Evolutionary conservation across 768 basidiomycete genomes (phyloP), one percentile per base, ranked within the genome.

Genomic region (Pisolithus marmoratus): DNA sequence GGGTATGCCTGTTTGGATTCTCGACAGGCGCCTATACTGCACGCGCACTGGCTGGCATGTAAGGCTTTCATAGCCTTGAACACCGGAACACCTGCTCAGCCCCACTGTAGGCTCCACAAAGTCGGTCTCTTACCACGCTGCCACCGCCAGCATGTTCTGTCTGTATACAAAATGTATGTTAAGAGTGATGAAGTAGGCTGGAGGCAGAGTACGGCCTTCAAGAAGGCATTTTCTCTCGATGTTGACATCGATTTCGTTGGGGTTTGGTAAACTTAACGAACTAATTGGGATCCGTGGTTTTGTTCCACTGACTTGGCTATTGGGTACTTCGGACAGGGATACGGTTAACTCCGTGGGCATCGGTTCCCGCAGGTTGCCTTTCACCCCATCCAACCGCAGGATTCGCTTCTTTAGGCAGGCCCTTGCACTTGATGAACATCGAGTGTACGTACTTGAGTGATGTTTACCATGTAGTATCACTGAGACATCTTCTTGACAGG

Each of bases 1-100:
- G 81, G 56, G 85, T 92, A 4, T 89, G 78, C 61, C 72, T 92
- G 4, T 90, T 91, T 60, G 90, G 87, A 0, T 90, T 90, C 64
- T 88, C 87, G 3, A 73, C 87, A 50, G 87, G 87, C 17, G 85
- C 85, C 44, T 89, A 80, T 57, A 84, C 85, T 19, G 79, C 79
- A 22, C 78, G 87, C 46, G 85, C 84, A 2, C 70, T 87, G 17
- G 86, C 82, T 11, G 87, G 87, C 50, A 89, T 89, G 86, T 79
- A 52, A 45, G 43, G 26, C 23, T 24, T 29, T 62, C 17, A n/a
- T 45, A 8, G 26, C 4, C 3, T 27, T 6, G 12, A 14, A 6
- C 17, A 15, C 8, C 5, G 9, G 8, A 8, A 11, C 14, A 3
- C 22, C 12, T 8, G 24, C n/a, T 26, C 17, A 17, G 19, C 46